Evolutionary conservation across 148 eudicot species (phyloP), one percentile per base, ranked within the genome.

Genomic region (Diospyros kaki): DNA sequence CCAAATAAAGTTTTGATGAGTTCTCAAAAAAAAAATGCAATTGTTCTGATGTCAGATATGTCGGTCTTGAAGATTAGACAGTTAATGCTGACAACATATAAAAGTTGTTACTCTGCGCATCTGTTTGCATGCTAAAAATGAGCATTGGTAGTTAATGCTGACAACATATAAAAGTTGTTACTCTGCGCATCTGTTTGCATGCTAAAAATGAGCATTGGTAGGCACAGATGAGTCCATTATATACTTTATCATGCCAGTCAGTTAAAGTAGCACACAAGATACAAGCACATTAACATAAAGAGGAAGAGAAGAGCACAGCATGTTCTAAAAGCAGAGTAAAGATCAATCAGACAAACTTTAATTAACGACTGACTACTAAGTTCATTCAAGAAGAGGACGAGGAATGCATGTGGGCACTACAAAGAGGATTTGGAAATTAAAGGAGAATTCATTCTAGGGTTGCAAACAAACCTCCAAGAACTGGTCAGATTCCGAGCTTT

Each of bases 401-500:
- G 28, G 28, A 28, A 28, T 28, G 28, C 28, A 28, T 28, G 28
- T 28, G 28, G 28, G 28, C 28, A 28, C 28, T 28, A 28, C 28
- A 28, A 28, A 28, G 28, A 28, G 28, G 28, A 28, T 28, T 5
- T 3, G 10, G 45, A 43, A n/a, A 8, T 42, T 15, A 72, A 55
- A 12, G 0, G 4, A 55, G 48, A 12, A 10, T 15, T 10, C 44
- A 40, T 43, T 48, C n/a, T 7, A 61, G 53, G 15, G 80, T 63
- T 44, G 14, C 52, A 75, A 75, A 86, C 84, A 67, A 54, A 92
- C 97, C 99, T 84, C 96, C 99, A 93, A 64, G 97, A 93, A 56
- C 90, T 81, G 64, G 98, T 88, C 44, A 90, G 77, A 80, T 89
- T 89, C 58, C 98, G 91, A 78, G 99, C 86, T 80, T 95, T 95